A percentile compares a stretch with the other conserved stretches of the same genome.
Evolutionary conservation across 208 protist genomes (phyloP).

Genomic region (Lotmaria passim): DNA sequence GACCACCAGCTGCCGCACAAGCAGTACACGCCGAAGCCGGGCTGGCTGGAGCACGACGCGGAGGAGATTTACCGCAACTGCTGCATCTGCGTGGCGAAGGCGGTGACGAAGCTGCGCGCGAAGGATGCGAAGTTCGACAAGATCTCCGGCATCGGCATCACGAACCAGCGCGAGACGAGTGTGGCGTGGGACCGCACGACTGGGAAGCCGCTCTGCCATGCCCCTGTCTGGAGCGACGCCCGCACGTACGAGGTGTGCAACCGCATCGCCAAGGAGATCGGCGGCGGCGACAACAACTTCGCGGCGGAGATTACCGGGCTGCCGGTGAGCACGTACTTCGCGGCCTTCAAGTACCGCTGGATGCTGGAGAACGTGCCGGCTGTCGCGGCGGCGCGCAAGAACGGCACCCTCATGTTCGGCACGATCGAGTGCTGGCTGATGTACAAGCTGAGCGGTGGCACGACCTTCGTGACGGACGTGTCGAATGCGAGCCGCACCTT

Average conservation of each 20-base stretch:
- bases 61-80: conserved; percentile 89
- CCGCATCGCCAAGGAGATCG: conserved; percentile 43
- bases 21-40: conserved; percentile 83
- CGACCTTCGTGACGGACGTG: conserved; percentile 95
- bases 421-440: conserved; percentile 99
- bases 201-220: conserved; percentile 94
- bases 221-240: conserved; percentile 94
- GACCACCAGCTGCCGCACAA: conserved; percentile 81
- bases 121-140: conserved; percentile 53
- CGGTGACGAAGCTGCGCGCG: conserved; percentile 45
- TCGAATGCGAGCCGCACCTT: conserved; percentile 98
- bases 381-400: conserved; percentile 74
- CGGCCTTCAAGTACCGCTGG: conserved; percentile 97
- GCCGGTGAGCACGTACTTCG: conserved; percentile 97
- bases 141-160: conserved; percentile 93
- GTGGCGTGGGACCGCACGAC: conserved; percentile 98
- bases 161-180: conserved; percentile 99
- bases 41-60: conserved; percentile 97
- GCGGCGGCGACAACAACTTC: conserved; percentile 52
- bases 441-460: conserved; percentile 92
- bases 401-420: conserved; percentile 89
- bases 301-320: conserved; percentile 85
- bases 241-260: conserved; percentile 71
- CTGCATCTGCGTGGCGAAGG: conserved; percentile 76
- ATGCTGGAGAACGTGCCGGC: conserved; percentile 94